Base-by-base conservation (phyloP, 176 grass and related monocot species). In the Eragrostis curvula region DNA sequence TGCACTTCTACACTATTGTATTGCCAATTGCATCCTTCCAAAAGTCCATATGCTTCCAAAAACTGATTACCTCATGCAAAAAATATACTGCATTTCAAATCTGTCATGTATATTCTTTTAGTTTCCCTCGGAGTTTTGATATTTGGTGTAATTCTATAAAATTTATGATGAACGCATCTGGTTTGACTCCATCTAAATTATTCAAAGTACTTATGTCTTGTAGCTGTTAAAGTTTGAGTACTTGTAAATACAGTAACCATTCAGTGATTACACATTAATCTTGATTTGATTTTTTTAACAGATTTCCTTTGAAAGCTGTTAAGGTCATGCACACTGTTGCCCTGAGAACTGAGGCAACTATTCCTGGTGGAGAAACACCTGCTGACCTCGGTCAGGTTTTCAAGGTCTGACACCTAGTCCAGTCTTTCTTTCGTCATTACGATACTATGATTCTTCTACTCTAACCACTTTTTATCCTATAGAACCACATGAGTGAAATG, bases 401-500 rank as follows among this genome's bases (percentile, higher is more conserved):
- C 91, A 96, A 94, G 96, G 96, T 96, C 47, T 40, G 40, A 70
- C 49, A 32, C 18, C 28, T 53, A 42, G 14, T 47, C 45, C 32
- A 67, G 21, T 66, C n/a, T 87, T 44, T 32, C 58, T 61, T 61
- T 61, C 65, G 71, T 53, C 8, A 20, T 67, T 56, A 81, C 20
- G 12, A 45, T 81, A 55, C 27, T 84, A 8, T 62, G 9, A 53
- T 46, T 53, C 28, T 61, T 75, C 20, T 8, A 27, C 11, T 80
- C 79, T 77, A 43, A 74, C 70, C 40, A 58, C 27, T 5, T 57
- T 30, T 61, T 9, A 29, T 27, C 79, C 27, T 88, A 57, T 78
- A 99, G 96, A 96, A 86, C 74, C 91, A 96, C 77, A 99, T 92
- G 91, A 99, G 96, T 12, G 93, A 99, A 88, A 99, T 99, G 93